phyloP scores from a whole-genome alignment of 2,329 filamentous ascomycete species.

The Scortechinia acanthostroma region DNA sequence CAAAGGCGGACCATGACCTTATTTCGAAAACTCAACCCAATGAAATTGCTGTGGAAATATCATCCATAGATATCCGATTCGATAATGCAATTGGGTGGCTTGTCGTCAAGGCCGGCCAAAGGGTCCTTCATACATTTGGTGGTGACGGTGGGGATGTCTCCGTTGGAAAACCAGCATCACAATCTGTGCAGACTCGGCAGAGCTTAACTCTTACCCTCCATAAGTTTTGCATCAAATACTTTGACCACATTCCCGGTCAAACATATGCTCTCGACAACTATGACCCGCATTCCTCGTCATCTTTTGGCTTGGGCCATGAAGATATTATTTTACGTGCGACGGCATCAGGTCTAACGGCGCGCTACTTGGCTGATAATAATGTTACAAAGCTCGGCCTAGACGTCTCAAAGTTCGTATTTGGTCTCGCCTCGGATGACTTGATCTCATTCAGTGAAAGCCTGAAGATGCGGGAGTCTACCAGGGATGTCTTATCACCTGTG shows the following conservation, averaged over 20 bases:
- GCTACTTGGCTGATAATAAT: neutral
- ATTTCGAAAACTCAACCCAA: conserved; percentile 6
- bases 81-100: conserved; percentile 30
- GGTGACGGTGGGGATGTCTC: conserved; percentile 4
- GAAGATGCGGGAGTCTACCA: conserved; percentile 32
- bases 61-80: conserved; percentile 17
- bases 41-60: conserved; percentile 19
- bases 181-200: too few species aligned
- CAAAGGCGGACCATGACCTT: neutral
- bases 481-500: conserved; percentile 23
- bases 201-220: conserved; percentile 11
- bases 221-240: conserved; percentile 20
- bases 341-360: neutral
- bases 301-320: neutral
- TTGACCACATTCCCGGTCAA: conserved; percentile 21
- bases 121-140: conserved; percentile 11
- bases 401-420: conserved; percentile 32
- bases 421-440: conserved; percentile 36
- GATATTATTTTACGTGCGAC: neutral
- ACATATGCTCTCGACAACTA: conserved; percentile 11
- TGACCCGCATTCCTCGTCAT: conserved; percentile 2
- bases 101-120: conserved; percentile 22
- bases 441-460: conserved; percentile 39
- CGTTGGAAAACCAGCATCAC: neutral
- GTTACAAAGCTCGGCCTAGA: conserved; percentile 5